Evolutionary conservation across 129 eudicot species (phyloP).

Genomic region (Lactuca sativa): DNA sequence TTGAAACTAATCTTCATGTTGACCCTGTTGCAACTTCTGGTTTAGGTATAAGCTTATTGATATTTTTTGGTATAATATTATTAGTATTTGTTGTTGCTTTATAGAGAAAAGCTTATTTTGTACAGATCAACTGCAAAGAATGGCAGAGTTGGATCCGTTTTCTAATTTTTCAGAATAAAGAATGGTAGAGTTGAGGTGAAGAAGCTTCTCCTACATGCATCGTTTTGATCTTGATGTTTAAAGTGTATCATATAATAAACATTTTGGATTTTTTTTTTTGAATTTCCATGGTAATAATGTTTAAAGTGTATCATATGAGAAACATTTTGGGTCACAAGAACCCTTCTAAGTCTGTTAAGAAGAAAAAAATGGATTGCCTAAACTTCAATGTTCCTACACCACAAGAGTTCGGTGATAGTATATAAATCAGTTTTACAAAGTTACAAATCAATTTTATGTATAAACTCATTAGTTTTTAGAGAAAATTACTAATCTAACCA

Average conservation of each 20-base stretch:
- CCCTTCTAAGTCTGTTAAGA: too few relatives aligned
- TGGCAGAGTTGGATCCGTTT: slow-evolving; percentile 9
- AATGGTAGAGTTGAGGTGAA: too few relatives aligned
- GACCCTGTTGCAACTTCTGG: slow-evolving; percentile 22
- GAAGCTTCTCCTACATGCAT: slow-evolving; percentile 8
- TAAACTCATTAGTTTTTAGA: too few relatives aligned
- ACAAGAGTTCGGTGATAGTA: too few relatives aligned
- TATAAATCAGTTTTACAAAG: too few relatives aligned
- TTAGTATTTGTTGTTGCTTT: slow-evolving; percentile 22
- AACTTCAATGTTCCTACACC: too few relatives aligned
- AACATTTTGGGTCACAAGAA: not conserved
- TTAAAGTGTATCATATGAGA: slow-evolving; percentile 13
- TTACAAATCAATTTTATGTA: too few relatives aligned
- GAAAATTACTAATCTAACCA: too few relatives aligned
- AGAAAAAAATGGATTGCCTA: too few relatives aligned
- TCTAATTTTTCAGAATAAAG: not conserved
- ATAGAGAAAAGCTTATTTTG: slow-evolving; percentile 18
- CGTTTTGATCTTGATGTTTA: slow-evolving; percentile 6
- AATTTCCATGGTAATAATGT: slow-evolving; percentile 3
- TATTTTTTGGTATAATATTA: not conserved
- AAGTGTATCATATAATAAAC: slow-evolving; percentile 12
- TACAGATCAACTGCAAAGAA: slow-evolving; percentile 36
- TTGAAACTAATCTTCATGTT: slow-evolving; percentile 31
- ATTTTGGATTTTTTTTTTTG: not conserved
- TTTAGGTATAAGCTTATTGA: not conserved